Evolutionary conservation across 345 rosid genomes (phyloP), one percentile per base, ranked within the genome.

Genomic region (Rhizophora apiculata): DNA sequence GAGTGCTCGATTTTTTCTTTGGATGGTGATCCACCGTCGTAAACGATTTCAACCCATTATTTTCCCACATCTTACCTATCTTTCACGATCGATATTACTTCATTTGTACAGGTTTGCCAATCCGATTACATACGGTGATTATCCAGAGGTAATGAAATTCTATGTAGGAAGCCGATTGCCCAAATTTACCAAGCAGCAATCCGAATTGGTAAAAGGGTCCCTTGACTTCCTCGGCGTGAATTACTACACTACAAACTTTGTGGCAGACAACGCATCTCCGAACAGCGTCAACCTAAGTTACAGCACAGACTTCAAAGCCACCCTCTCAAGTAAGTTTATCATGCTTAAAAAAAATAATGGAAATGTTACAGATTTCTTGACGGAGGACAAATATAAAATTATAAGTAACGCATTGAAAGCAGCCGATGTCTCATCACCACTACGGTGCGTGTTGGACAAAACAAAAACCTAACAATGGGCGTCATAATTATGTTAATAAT

Each of bases 161-260:
- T 24, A 24, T 24, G 24, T 24, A 24, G 24, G 24, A 24, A 24
- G 24, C 24, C 24, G 24, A 24, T 24, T 24, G 24, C 24, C 24
- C 24, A 24, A 24, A 24, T 24, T 24, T 24, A 24, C 24, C 24
- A 24, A 24, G 24, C 24, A 24, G 24, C 24, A 24, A 90, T 67
- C 93, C 5, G 62, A 72, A 56, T 51, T 73, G 79, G 66, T 86
- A 3, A 84, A 76, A 66, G 85, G 89, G 5, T 86, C 92, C 4
- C 46, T 80, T 0, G 94, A 88, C 76, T 88, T 82, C 62, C 37
- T 88, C 51, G 90, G 88, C 4, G 66, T 84, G 21, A 84, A 88
- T 78, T 88, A 84, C 60, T 88, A 88, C 66, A 84, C 86, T 6
- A 67, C 87, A n/a, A 66, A 69, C 4, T 86, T 72, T 54, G 86